Conservation (phyloP, 2,329 filamentous ascomycete species). For the Zymoseptoria crescenta region DNA sequence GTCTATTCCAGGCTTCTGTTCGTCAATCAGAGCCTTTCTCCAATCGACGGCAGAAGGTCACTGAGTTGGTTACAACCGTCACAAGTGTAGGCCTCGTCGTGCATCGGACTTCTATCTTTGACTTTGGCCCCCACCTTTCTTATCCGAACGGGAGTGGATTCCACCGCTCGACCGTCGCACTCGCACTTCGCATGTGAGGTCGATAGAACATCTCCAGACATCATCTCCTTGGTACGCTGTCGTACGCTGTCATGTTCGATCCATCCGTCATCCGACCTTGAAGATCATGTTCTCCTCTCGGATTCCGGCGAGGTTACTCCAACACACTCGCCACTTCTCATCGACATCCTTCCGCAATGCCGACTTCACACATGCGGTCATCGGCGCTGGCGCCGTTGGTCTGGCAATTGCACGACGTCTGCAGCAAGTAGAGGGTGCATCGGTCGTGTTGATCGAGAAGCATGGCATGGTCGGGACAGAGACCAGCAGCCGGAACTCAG, state of each 20-base stretch:
- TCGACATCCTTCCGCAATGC: constrained; percentile 34
- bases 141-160: not conserved
- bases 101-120: not conserved
- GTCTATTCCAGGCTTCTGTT: no score
- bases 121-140: not conserved
- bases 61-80: not conserved
- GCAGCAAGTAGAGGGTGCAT: constrained; percentile 50
- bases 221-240: not conserved
- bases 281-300: constrained; percentile 8
- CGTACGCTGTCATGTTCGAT: not conserved
- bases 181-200: not conserved
- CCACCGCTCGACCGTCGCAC: not conserved
- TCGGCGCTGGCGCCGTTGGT: constrained; percentile 68
- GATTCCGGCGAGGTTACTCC: constrained; percentile 1
- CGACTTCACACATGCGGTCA: constrained; percentile 59
- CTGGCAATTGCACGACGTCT: constrained; percentile 70
- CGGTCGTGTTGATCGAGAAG: constrained; percentile 73
- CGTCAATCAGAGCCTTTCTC: no score
- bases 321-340: constrained; percentile 34
- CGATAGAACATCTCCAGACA: not conserved
- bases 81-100: not conserved
- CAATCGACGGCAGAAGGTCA: not conserved
- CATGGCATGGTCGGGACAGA: constrained; percentile 71
- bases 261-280: not conserved
- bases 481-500: constrained; percentile 83